Base-by-base conservation (phyloP, 768 basidiomycete genomes). In the Suillus americanus region DNA sequence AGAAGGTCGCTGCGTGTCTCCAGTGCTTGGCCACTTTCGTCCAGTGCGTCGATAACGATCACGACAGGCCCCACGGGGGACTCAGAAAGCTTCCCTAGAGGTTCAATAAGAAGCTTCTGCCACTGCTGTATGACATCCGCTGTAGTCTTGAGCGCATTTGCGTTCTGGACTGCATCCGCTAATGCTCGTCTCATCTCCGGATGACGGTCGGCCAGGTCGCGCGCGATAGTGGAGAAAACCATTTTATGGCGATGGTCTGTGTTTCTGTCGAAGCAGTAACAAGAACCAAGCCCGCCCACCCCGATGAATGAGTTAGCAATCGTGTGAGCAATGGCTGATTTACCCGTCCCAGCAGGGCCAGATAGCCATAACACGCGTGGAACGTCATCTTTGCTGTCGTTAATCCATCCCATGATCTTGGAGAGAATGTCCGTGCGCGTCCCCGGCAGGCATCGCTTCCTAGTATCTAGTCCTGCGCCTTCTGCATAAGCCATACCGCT, bases 351-450 rank as follows among this genome's bases (percentile, higher is more conserved):
- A 3, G 40, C 40, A 14, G 40, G 40, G 1, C 40, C 40, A 40
- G 40, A 40, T 20, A 45, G 18, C 43, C 43, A 45, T 1, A 45
- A 3, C 9, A 46, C 45, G 10, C 65, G 57, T 20, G 50, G 23
- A 28, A 55, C 43, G 23, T 64, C 38, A 5, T 37, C 56, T 23
- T 46, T 25, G 5, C 54, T 54, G 46, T 66, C 45, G 53, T 68
- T 63, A 20, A 65, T 51, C 75, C 75, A 77, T 20, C 64, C 37
- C 30, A 50, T 61, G 40, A 77, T 72, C 23, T 69, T 68, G 25
- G 71, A 65, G 40, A 75, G 64, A 16, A 76, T 67, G 12, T 60
- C 65, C 18, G 50, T 18, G 9, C 73, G 71, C 2, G 75, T 77
- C 3, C 65, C 68, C 1, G 51, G 40, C 7, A 71, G 64, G 53